Evolutionary conservation across 441 rosid genomes (phyloP), one percentile per base, ranked within the genome.

Genomic region (Rhodomyrtus psidioides): DNA sequence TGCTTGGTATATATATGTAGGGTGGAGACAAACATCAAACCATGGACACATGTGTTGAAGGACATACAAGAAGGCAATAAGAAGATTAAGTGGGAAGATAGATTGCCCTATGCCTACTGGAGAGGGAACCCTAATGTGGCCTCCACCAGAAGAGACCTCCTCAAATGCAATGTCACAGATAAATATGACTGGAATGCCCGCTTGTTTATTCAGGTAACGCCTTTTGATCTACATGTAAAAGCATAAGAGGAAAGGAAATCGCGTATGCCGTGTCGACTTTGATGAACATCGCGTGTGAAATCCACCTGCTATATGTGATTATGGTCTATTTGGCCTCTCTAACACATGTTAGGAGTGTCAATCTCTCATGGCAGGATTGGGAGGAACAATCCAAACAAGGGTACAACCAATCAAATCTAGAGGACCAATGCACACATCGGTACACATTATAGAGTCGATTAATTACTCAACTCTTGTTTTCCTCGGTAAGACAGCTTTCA

Each of bases 41-140:
- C 94, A 83, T 96, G 98, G 99, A 86, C 83, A 14, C 90, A 85
- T 34, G 88, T 92, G 90, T 85, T 92, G 91, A 91, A 86, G 88
- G 95, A 93, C 82, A 75, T 96, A 86, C 90, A 88, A 89, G 92
- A 90, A 91, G 97, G 96, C 74, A 94, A 94, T 84, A 88, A 89
- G 55, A 91, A 88, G 87, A 94, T 7, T 53, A 90, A 76, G 51
- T 96, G 96, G 97, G 86, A 84, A 17, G 95, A 96, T 2, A 92
- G 98, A 87, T 92, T 92, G 39, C 94, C 94, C 23, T 92, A 92
- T 85, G 98, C 99, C 16, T 95, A 96, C 62, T 96, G 98, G 98
- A 96, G 92, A 83, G 98, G 98, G 4, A 96, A 96, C 87, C 98
- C 95, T 27, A 88, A 88, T 85, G 96, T 94, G 21, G 91, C 92